phyloP scores from a whole-genome alignment of 1,139 yeast species.

The Candida tetrigidarum region DNA sequence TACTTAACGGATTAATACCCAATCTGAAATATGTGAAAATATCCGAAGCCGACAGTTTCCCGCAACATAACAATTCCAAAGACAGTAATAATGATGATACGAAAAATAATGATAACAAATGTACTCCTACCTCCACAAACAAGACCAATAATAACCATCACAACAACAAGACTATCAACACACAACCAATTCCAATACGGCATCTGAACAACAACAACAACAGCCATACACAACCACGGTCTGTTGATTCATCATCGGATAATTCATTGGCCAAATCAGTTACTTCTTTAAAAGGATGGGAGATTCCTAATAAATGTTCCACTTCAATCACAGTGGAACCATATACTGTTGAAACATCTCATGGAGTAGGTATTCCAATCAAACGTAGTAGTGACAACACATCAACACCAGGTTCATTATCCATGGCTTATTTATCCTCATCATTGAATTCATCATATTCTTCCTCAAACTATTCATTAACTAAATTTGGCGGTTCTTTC shows the following conservation, averaged over 20 bases:
- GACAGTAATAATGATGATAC: neutral
- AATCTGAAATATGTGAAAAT: constrained; percentile 18
- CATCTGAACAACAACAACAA: neutral
- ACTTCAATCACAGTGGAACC: constrained; percentile 23
- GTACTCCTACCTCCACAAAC: neutral
- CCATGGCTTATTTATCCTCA: constrained; percentile 48
- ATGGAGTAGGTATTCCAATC: constrained; percentile 16
- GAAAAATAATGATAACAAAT: neutral
- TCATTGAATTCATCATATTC: constrained; percentile 42
- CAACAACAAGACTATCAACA: too few relatives aligned
- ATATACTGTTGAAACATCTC: constrained; percentile 18
- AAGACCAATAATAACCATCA: too few relatives aligned
- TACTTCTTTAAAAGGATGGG: constrained; percentile 45
- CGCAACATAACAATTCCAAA: neutral
- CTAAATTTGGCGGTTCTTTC: constrained; percentile 49
- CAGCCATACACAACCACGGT: neutral
- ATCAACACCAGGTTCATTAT: constrained; percentile 40
- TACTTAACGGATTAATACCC: constrained; percentile 54
- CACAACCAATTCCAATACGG: constrained; percentile 1
- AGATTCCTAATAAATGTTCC: constrained; percentile 42
- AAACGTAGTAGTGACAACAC: constrained; percentile 16
- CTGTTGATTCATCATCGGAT: constrained; percentile 24
- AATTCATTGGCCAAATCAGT: constrained; percentile 30
- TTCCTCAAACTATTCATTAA: constrained; percentile 42
- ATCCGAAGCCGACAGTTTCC: constrained; percentile 2